These are phyloP conservation scores for Polytrichum formosum DNA, from an alignment of 225 moss, liverwort and hornwort species.

Conservation along the genomic window DNA sequence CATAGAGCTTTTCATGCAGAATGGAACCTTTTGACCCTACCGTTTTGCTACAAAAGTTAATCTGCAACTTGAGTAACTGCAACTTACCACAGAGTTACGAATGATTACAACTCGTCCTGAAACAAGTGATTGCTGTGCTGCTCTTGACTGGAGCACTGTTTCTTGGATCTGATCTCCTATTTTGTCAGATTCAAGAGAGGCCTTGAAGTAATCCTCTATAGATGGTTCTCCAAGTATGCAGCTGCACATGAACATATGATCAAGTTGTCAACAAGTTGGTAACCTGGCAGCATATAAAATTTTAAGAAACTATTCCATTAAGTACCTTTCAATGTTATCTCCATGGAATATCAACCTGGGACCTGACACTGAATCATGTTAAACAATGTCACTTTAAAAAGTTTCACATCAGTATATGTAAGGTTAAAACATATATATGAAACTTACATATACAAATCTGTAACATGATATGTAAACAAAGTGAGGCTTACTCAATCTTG, in stretches of 20 bases:
- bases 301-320: no score
- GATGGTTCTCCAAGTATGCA: conserved; percentile 91
- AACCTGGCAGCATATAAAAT: no score
- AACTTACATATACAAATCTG: conserved; percentile 7
- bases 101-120: conserved; percentile 87
- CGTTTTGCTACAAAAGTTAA: neutral
- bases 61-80: conserved; percentile 5
- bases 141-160: conserved; percentile 81
- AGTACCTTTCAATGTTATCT: neutral
- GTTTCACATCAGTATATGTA: no score
- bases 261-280: neutral
- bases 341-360: no score
- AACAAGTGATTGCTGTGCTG: conserved; percentile 90
- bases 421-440: neutral
- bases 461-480: conserved; percentile 11
- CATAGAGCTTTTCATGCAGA: neutral
- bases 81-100: conserved; percentile 70
- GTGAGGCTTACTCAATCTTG: conserved; percentile 71
- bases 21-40: neutral
- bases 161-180: conserved; percentile 80
- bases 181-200: conserved; percentile 73
- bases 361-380: no score
- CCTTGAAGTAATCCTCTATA: conserved; percentile 85
- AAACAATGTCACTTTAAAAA: no score
- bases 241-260: conserved; percentile 29